Evolutionary conservation across 768 basidiomycete species (phyloP), one percentile per base, ranked within the genome.

Genomic region (Mycena floridula): DNA sequence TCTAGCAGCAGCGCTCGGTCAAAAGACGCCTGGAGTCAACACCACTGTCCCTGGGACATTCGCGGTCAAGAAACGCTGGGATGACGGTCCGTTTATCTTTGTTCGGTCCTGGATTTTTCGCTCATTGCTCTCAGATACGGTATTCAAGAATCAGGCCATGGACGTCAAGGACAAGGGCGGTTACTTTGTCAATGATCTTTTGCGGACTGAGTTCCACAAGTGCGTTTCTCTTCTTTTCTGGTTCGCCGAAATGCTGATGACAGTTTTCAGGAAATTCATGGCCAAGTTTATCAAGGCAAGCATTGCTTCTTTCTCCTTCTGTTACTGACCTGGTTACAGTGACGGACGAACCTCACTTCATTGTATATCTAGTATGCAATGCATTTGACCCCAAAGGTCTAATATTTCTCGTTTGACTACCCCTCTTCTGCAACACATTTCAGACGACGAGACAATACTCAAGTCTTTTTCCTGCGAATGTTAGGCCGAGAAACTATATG

Each of bases 141-240:
- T 98, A 57, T 98, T 98, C 80, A 98, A 97, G 70, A 97, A 98
- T 62, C 96, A 99, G 64, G 90, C 96, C 0, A 82, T 82, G 65
- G 77, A 73, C 25, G 60, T 73, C 38, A 74, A 68, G 46, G 76
- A 82, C 43, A 82, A 82, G 59, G 64, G 70, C 2, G 82, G 84
- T 11, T 83, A 87, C 46, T 98, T 98, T 58, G 92, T 98, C 50
- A 98, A 99, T 59, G 96, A 98, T 64, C 71, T 97, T 40, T 65
- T 98, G 48, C 76, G 95, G 60, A 94, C 92, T 42, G 89, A 93
- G 58, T 95, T 94, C 60, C 91, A 94, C 70, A 89, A 83, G 89
- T 90, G 48, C 47, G 85, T 77, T 1, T 2, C 32, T 26, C 5
- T 5, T 37, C 23, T 21, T 48, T 18, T 26, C 30, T 45, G 25